Evolutionary conservation across 495 filamentous ascomycete genomes (phyloP).

Genomic region (Tuber aestivum): DNA sequence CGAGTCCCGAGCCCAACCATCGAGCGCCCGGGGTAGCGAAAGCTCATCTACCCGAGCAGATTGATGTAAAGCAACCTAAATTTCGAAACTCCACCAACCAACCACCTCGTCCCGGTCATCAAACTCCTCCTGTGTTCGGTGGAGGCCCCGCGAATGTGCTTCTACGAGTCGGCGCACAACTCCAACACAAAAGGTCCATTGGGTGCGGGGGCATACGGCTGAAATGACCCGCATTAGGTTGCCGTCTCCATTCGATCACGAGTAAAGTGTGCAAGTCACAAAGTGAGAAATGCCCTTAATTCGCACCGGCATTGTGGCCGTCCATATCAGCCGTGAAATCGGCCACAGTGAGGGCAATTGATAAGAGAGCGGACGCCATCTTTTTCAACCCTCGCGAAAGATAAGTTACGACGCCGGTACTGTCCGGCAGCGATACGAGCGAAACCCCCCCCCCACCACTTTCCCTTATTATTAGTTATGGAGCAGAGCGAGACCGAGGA

Average conservation of each 20-base stretch:
- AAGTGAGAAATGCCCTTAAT: background rate
- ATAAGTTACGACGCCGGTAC: too few relatives aligned
- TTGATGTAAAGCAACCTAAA: background rate
- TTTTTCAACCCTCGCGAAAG: background rate
- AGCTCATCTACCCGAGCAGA: too few relatives aligned
- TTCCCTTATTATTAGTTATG: too few relatives aligned
- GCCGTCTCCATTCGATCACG: background rate
- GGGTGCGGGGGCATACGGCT: background rate
- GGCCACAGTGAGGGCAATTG: background rate
- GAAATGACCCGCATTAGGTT: background rate
- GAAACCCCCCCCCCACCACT: too few relatives aligned
- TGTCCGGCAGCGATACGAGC: background rate
- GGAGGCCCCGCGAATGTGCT: too few relatives aligned
- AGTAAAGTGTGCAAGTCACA: background rate
- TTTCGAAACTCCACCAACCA: background rate
- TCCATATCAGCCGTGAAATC: background rate
- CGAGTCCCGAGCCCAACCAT: too few relatives aligned
- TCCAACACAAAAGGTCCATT: too few relatives aligned
- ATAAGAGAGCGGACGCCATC: background rate
- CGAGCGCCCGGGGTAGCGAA: too few relatives aligned
- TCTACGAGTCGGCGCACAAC: too few relatives aligned
- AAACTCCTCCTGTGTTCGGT: background rate
- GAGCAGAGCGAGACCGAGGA: too few relatives aligned
- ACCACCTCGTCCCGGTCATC: background rate
- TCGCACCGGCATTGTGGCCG: background rate